A percentile compares a stretch with the other conserved stretches of the same genome.
Conservation (phyloP, 768 basidiomycete genomes). For the Arthromyces matolae region DNA sequence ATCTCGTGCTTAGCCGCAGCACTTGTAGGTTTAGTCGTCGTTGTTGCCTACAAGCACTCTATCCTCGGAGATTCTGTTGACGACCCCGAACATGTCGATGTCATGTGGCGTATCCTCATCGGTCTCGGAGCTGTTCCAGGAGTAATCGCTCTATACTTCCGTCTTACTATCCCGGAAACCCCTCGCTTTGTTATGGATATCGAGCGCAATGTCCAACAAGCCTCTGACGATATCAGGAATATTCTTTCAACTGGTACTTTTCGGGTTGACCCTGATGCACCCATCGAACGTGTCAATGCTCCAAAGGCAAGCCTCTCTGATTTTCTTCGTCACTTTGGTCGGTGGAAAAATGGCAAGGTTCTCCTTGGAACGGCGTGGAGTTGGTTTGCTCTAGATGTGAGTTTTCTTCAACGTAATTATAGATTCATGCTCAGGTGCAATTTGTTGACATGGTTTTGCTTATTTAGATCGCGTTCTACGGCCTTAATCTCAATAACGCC, state of each 20-base stretch:
- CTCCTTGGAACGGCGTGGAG: conserved; percentile 75
- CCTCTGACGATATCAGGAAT: conserved; percentile 64
- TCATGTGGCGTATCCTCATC: conserved; percentile 82
- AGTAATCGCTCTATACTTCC: conserved; percentile 83
- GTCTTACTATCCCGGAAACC: conserved; percentile 87
- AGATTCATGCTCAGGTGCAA: neutral
- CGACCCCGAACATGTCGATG: conserved; percentile 54
- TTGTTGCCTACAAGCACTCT: conserved; percentile 61
- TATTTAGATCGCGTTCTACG: conserved; percentile 82
- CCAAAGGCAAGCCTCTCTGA: conserved; percentile 68
- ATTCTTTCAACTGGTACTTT: conserved; percentile 52
- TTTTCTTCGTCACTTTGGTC: conserved; percentile 62
- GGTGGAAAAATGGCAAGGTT: conserved; percentile 76
- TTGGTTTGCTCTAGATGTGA: conserved; percentile 84
- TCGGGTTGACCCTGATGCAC: conserved; percentile 52
- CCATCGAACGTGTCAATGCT: conserved; percentile 57
- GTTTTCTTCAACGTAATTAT: conserved; percentile 24
- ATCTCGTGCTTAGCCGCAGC: conserved; percentile 44
- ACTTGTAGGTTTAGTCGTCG: conserved; percentile 59
- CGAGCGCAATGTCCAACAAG: conserved; percentile 76
- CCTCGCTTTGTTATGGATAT: conserved; percentile 91
- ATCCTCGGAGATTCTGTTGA: conserved; percentile 40
- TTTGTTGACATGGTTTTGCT: neutral
- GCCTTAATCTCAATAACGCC: conserved; percentile 78
- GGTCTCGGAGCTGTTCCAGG: conserved; percentile 84